A percentile compares a stretch with the other conserved stretches of the same genome.
Conservation (phyloP, 345 rosid genomes). For the Salix purpurea region DNA sequence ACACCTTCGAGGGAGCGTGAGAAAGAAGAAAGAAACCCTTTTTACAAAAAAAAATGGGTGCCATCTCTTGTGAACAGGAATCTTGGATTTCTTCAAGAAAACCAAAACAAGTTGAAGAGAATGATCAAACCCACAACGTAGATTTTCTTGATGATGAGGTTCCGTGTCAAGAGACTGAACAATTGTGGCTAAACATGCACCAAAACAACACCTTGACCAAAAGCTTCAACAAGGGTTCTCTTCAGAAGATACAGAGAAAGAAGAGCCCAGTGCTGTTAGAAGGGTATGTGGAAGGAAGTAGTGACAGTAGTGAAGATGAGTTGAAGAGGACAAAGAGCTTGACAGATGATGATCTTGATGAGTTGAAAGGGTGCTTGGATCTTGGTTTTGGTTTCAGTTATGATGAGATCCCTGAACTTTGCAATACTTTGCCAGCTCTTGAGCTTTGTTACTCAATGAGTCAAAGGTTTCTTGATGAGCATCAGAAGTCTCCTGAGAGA, state of each 20-base stretch:
- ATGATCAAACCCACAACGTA: background rate
- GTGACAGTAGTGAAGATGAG: constrained; percentile 40
- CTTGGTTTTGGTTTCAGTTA: constrained; percentile 90
- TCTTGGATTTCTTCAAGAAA: constrained; percentile 15
- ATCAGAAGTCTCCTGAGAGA: constrained; percentile 48
- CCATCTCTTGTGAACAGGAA: constrained; percentile 1
- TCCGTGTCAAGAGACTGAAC: constrained; percentile 17
- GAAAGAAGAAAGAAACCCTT: background rate
- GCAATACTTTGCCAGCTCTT: constrained; percentile 94
- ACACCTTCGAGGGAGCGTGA: constrained; percentile 4
- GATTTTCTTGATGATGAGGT: background rate
- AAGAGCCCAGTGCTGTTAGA: constrained; percentile 82
- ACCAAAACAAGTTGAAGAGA: background rate
- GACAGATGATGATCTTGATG: constrained; percentile 90
- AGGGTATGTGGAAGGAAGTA: constrained; percentile 57
- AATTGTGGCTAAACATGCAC: constrained; percentile 14
- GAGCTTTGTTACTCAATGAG: constrained; percentile 96
- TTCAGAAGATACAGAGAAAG: constrained; percentile 27
- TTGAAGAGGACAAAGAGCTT: constrained; percentile 80
- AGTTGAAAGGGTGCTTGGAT: constrained; percentile 92
- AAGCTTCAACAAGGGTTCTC: background rate
- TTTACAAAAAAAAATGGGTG: background rate
- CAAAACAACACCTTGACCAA: background rate
- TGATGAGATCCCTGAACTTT: constrained; percentile 95
- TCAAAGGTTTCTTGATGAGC: constrained; percentile 80